These are phyloP conservation scores for Arthrobotrys iridis DNA, from an alignment of 2,329 filamentous ascomycete genomes.

Conservation along the genomic window DNA sequence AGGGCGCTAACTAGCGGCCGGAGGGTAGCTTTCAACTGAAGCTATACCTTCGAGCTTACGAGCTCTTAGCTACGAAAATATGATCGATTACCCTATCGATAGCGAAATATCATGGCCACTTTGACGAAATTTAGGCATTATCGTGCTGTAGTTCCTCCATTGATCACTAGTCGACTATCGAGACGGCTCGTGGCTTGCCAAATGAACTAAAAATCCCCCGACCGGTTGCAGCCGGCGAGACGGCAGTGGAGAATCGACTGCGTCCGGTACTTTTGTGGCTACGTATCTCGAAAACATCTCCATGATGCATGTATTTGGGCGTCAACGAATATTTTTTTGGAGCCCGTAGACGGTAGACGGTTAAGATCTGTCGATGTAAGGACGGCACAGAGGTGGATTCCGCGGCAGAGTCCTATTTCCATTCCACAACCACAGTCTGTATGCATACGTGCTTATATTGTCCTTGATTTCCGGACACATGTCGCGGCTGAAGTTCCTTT, in stretches of 20 bases:
- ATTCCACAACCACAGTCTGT: not conserved
- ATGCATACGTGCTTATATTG: too few relatives aligned
- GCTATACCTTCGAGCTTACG: slow-evolving; percentile 17
- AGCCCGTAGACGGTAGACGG: slow-evolving; percentile 12
- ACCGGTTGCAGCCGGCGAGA: slow-evolving; percentile 17
- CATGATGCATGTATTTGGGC: slow-evolving; percentile 1
- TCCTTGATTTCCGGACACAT: not conserved
- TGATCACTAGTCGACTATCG: slow-evolving; percentile 8
- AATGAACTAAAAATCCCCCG: slow-evolving; percentile 8
- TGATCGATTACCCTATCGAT: slow-evolving; percentile 54
- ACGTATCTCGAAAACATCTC: slow-evolving; percentile 10
- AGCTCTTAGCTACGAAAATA: slow-evolving; percentile 15
- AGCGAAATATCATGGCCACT: slow-evolving; percentile 49
- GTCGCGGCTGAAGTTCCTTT: not conserved
- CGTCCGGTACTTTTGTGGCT: not conserved
- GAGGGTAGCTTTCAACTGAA: slow-evolving; percentile 27
- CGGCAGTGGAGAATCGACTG: slow-evolving; percentile 7
- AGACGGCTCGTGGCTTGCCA: slow-evolving; percentile 10
- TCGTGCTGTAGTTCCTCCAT: slow-evolving; percentile 42
- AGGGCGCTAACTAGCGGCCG: slow-evolving; percentile 29
- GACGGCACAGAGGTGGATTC: slow-evolving; percentile 17
- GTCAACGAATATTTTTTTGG: not conserved
- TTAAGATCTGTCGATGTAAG: not conserved
- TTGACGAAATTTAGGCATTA: slow-evolving; percentile 24
- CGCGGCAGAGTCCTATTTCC: slow-evolving; percentile 18